Conservation (phyloP, 257 asterid species). For the Solanum ossicruentum region DNA sequence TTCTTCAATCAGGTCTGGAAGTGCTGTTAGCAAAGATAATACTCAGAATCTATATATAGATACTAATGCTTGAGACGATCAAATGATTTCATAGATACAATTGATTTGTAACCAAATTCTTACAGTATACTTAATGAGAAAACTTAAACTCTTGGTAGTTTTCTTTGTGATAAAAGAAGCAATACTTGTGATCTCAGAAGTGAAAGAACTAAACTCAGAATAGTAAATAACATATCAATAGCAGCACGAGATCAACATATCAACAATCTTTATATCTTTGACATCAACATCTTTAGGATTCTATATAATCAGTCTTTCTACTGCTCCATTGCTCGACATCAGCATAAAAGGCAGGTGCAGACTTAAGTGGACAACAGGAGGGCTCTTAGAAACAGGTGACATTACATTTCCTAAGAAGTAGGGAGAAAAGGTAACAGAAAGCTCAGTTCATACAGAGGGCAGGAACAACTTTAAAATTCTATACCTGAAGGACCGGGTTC, state of each 20-base stretch:
- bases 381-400: neutral
- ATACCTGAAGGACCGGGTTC: conserved; percentile 87
- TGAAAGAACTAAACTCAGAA: neutral
- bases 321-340: neutral
- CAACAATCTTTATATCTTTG: neutral
- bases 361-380: neutral
- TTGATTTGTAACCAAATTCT: neutral
- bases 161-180: neutral
- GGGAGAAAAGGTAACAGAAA: neutral
- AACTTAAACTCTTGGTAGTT: neutral
- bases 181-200: neutral
- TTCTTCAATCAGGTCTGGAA: conserved; percentile 28
- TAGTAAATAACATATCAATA: neutral
- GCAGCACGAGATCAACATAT: neutral
- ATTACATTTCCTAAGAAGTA: neutral
- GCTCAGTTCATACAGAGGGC: neutral
- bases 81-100: neutral
- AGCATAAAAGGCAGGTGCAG: neutral
- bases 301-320: neutral
- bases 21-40: conserved; percentile 22
- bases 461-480: neutral
- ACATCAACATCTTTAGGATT: neutral
- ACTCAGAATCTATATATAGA: conserved; percentile 2
- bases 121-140: neutral
- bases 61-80: neutral